These are phyloP conservation scores for Epithele typhae DNA, from an alignment of 768 basidiomycete species.

Conservation along the genomic window DNA sequence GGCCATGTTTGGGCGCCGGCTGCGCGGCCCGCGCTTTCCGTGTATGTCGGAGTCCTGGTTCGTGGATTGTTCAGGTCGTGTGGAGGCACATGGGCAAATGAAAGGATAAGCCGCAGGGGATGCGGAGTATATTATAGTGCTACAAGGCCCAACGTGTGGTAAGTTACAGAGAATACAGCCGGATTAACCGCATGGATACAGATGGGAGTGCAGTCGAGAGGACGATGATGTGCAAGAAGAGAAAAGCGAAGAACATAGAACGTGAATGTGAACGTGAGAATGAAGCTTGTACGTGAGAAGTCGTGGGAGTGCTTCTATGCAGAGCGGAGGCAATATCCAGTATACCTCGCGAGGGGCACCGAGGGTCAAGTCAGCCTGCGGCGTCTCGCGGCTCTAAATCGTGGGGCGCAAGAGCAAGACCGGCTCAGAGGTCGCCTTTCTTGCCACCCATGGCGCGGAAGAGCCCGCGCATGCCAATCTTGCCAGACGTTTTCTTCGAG, in stretches of 20 bases:
- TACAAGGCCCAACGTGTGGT: not conserved
- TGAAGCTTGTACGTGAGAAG: not conserved
- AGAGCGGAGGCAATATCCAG: conserved; percentile 4
- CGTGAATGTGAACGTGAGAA: not conserved
- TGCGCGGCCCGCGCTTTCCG: no score
- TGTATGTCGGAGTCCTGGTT: no score
- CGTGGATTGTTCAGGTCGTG: no score
- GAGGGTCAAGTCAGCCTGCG: no score
- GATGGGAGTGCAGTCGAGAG: not conserved
- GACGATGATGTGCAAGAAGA: not conserved
- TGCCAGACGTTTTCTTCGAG: conserved; percentile 20
- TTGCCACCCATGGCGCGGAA: conserved; percentile 28
- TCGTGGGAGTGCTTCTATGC: not conserved
- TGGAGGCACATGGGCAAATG: not conserved
- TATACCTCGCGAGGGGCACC: not conserved
- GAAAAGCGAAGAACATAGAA: not conserved
- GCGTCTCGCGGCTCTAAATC: no score
- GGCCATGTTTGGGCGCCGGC: no score
- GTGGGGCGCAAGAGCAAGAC: not conserved
- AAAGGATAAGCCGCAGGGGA: not conserved
- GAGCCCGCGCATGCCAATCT: conserved; percentile 25
- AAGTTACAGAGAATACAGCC: not conserved
- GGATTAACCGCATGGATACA: not conserved
- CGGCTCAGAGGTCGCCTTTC: conserved; percentile 16
- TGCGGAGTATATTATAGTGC: conserved; percentile 1